Base-by-base conservation (phyloP, 225 moss, liverwort and hornwort species). In the Takakia lepidozioides region DNA sequence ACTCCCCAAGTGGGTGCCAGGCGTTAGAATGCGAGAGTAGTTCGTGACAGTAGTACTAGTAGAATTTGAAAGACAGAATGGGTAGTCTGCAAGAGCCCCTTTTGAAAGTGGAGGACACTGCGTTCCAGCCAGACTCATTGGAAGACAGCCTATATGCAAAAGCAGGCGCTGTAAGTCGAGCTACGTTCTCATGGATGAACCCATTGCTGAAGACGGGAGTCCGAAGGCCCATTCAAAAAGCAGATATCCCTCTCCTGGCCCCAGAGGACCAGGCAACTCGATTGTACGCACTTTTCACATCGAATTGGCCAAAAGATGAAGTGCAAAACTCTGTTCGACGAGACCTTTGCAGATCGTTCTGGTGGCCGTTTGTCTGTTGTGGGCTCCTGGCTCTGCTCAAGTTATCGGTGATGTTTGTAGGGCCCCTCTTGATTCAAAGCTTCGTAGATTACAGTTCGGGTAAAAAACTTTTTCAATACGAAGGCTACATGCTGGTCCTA, bases 351-450 rank as follows among this genome's bases (percentile, higher is more conserved):
- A 80, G 19, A 56, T 81, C 86, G 2, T 95, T 77, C 36, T 70
- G 83, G 82, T 71, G 64, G 72, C 68, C 73, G 14, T 55, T 95
- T 19, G 1, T 77, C 1, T 26, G 17, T 1, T 49, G 54, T 38
- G 76, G 65, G 7, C 1, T 82, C 0, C 43, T 82, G n/a, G 43
- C 43, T 3, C 5, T 80, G 1, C 1, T 70, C 34, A 79, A 77
- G 63, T 72, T 89, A 8, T 81, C 62, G 23, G 89, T 95, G 15
- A 55, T 64, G 45, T 95, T 84, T 20, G 64, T 75, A 1, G 89
- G 93, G 5, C 93, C 93, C 25, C 16, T 90, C 5, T 49, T 95
- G 48, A 90, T 95, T 29, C 76, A 77, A 37, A 80, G 81, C 56
- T 95, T 95, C 26, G 84, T 89, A 4, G 37, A 60, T n/a, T 84